phyloP scores from a whole-genome alignment of 2,329 filamentous ascomycete genomes.

The Ceratocystis smalleyi region DNA sequence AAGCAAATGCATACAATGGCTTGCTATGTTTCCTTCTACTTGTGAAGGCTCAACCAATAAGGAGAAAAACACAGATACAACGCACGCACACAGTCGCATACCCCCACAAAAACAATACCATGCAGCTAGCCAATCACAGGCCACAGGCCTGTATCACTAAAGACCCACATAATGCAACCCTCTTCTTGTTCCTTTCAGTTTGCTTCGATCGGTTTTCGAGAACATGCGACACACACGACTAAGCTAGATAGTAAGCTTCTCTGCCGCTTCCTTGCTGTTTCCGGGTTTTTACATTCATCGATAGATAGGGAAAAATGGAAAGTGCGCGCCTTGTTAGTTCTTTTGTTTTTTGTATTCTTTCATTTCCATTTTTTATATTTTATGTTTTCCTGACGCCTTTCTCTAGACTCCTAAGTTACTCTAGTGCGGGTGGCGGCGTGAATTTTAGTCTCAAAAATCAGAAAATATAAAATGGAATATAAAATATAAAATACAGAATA shows the following conservation, averaged over 20 bases:
- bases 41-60: not conserved
- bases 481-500: too few relatives aligned
- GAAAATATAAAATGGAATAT: too few relatives aligned
- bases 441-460: too few relatives aligned
- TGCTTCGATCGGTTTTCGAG: conserved; percentile 10
- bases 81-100: not conserved
- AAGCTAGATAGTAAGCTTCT: conserved; percentile 2
- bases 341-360: not conserved
- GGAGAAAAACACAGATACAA: not conserved
- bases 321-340: not conserved
- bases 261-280: conserved; percentile 5
- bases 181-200: conserved; percentile 1
- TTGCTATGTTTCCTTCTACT: too few relatives aligned
- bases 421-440: not conserved
- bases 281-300: not conserved
- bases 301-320: not conserved
- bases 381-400: not conserved
- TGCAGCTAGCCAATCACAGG: not conserved
- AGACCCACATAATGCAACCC: not conserved
- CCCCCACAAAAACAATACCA: not conserved
- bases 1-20: too few relatives aligned
- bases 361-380: not conserved
- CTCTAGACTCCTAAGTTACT: not conserved
- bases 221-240: conserved; percentile 6
- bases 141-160: not conserved